phyloP scores from a whole-genome alignment of 2,329 filamentous ascomycete genomes.

The Aureobasidium lini region DNA sequence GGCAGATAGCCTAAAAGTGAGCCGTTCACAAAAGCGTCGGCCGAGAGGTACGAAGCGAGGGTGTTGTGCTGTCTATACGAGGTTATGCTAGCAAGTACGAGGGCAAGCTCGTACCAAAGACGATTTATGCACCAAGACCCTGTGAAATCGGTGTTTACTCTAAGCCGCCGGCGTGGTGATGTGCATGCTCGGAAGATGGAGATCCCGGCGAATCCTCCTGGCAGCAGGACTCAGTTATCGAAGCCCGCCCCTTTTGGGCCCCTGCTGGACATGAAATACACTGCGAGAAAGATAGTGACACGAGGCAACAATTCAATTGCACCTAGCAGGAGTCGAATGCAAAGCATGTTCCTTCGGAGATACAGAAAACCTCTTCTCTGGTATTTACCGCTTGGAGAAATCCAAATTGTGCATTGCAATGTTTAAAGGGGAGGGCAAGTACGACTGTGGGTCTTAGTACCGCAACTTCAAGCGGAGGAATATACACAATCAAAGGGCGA shows the following conservation, averaged over 20 bases:
- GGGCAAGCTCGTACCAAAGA: no score
- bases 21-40: neutral
- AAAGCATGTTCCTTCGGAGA: no score
- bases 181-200: neutral
- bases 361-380: no score
- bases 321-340: no score
- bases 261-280: no score
- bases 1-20: neutral
- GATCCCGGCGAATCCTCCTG: neutral
- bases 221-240: neutral
- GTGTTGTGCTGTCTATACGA: neutral
- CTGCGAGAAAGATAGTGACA: no score
- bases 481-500: slow-evolving; percentile 1
- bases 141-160: neutral
- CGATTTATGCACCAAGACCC: neutral
- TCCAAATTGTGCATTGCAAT: no score
- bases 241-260: neutral
- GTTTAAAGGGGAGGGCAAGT: no score
- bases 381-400: no score
- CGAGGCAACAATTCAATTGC: no score
- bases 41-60: neutral
- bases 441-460: neutral
- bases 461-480: neutral
- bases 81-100: neutral
- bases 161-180: neutral